Conservation (phyloP, 352 stramenopile genomes). For the Phytophthora tubulina region DNA sequence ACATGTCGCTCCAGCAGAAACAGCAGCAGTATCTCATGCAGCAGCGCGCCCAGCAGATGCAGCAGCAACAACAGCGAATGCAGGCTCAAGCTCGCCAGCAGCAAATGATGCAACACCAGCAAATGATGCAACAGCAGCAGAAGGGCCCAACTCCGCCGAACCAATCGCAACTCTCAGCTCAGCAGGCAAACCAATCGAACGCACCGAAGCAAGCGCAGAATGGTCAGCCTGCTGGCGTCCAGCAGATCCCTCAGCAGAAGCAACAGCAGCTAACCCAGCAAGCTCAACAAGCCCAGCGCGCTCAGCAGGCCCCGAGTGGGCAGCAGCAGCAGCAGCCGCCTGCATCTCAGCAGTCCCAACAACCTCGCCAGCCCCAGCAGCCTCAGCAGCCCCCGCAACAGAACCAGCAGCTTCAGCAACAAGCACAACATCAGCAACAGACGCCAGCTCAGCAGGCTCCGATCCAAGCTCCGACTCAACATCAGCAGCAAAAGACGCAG, state of each 20-base stretch:
- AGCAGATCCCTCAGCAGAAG: slow-evolving; percentile 39
- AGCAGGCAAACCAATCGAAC: slow-evolving; percentile 43
- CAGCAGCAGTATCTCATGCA: slow-evolving; percentile 62
- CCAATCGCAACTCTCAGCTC: slow-evolving; percentile 26
- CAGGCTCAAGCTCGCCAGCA: slow-evolving; percentile 57
- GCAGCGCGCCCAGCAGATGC: slow-evolving; percentile 61
- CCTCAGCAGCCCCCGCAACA: slow-evolving; percentile 29
- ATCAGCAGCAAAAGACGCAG: slow-evolving; percentile 33
- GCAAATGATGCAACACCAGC: slow-evolving; percentile 58
- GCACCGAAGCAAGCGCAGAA: slow-evolving; percentile 40
- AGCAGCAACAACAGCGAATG: slow-evolving; percentile 67
- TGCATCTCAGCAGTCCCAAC: slow-evolving; percentile 39
- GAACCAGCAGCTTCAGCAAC: slow-evolving; percentile 37
- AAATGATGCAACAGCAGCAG: slow-evolving; percentile 53
- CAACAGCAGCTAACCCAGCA: slow-evolving; percentile 49
- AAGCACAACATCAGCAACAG: slow-evolving; percentile 31
- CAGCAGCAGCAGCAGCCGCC: slow-evolving; percentile 37
- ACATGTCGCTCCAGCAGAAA: slow-evolving; percentile 52
- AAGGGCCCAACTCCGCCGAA: slow-evolving; percentile 27
- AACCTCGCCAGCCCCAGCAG: slow-evolving; percentile 35
- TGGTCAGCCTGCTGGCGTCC: slow-evolving; percentile 18
- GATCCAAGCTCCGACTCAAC: slow-evolving; percentile 15
- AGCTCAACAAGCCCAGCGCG: slow-evolving; percentile 33
- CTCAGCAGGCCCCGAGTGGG: slow-evolving; percentile 30
- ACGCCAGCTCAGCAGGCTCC: slow-evolving; percentile 26